Conservation (phyloP, 192 early-diverging fungal species). For the Backusella parvicylindrica region DNA sequence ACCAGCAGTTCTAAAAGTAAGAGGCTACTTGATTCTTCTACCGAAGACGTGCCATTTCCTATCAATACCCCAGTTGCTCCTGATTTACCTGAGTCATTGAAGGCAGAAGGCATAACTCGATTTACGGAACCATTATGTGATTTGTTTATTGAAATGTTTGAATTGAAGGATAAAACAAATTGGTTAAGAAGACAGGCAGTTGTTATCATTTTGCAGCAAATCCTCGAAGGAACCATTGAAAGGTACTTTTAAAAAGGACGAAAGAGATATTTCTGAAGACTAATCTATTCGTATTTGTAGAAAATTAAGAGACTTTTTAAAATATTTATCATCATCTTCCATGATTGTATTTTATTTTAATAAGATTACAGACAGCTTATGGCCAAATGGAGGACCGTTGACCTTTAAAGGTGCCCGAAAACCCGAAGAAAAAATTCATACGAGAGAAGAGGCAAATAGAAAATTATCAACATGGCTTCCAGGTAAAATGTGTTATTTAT, state of each 20-base stretch:
- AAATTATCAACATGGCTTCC: slow-evolving; percentile 62
- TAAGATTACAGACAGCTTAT: slow-evolving; percentile 43
- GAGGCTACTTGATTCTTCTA: background rate
- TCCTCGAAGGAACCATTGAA: slow-evolving; percentile 87
- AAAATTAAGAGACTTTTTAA: slow-evolving; percentile 43
- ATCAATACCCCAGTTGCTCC: background rate
- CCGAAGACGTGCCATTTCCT: background rate
- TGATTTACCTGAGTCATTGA: slow-evolving; percentile 4
- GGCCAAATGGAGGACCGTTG: slow-evolving; percentile 49
- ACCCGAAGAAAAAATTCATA: slow-evolving; percentile 41
- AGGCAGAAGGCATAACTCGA: slow-evolving; percentile 36
- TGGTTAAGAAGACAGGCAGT: slow-evolving; percentile 88
- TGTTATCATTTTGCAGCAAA: slow-evolving; percentile 78
- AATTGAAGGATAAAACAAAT: slow-evolving; percentile 82
- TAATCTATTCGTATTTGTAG: no score
- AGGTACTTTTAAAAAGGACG: slow-evolving; percentile 44
- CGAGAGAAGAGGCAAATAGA: slow-evolving; percentile 45
- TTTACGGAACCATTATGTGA: slow-evolving; percentile 77
- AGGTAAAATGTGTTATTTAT: slow-evolving; percentile 14
- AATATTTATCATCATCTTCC: slow-evolving; percentile 31
- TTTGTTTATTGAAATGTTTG: slow-evolving; percentile 90
- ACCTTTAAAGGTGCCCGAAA: slow-evolving; percentile 30
- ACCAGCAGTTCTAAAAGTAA: slow-evolving; percentile 9
- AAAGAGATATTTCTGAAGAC: slow-evolving; percentile 19
- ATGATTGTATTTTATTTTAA: slow-evolving; percentile 43